Base-by-base conservation (phyloP, 148 eudicot species). In the Drosera capensis region DNA sequence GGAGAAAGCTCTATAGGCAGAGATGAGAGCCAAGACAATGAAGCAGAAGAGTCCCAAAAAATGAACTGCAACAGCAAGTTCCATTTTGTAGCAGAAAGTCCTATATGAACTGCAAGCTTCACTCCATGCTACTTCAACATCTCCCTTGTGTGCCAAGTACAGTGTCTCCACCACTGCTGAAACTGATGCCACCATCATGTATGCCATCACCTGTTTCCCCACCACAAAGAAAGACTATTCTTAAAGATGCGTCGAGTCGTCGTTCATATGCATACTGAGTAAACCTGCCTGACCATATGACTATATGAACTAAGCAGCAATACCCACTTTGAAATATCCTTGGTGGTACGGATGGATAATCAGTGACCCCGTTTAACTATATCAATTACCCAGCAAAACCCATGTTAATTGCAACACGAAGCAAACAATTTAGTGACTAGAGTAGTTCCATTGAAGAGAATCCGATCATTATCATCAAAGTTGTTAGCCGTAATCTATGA, bases 81-180 rank as follows among this genome's bases (percentile, higher is more conserved):
- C 71, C 55, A 88, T 42, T 43, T 74, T 74, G 16, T n/a, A 59
- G 64, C 96, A 88, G 35, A 88, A 83, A 5, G 46, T 68, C 2
- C 84, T 94, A 67, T 70, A 88, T 18, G 86, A 42, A 41, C 14
- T 54, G 67, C 96, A 88, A n/a, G 79, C 92, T 54, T 75, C 74
- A 65, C 96, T 83, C 96, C 96, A 88, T 34, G 92, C 21, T 1
- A 88, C 77, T 43, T 58, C 26, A 14, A 46, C 68, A 46, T 75
- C 86, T 7, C 96, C 96, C 40, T 71, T 64, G 30, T 71, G 71
- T 16, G 78, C 79, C 56, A 88, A 70, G 67, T 83, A 77, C 23
- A 69, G n/a, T 18, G 79, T 50, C 55, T 83, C 92, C 24, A 25
- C 67, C 30, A 64, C 69, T 38, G 81, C 82, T 20, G 80, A 75